Evolutionary conservation across 2,329 filamentous ascomycete species (phyloP).

Genomic region (Xylariaceae sp.): DNA sequence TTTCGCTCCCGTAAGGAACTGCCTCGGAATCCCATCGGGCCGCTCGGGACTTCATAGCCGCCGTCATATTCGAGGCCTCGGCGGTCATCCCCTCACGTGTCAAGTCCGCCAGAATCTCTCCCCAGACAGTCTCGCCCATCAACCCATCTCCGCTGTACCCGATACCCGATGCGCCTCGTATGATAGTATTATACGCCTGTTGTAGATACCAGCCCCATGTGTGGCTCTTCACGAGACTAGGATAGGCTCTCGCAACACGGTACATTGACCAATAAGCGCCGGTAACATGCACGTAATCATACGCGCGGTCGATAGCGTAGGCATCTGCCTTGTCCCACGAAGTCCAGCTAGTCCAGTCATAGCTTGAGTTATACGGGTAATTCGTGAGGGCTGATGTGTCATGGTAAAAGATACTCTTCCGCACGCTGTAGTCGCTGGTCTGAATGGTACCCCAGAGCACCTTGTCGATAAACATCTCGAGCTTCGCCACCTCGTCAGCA

Average conservation of each 20-base stretch:
- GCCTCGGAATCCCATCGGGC: slow-evolving; percentile 46
- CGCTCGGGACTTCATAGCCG: slow-evolving; percentile 47
- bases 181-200: slow-evolving; percentile 50
- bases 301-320: slow-evolving; percentile 47
- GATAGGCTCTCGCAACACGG: slow-evolving; percentile 48
- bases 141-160: slow-evolving; percentile 46
- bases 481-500: slow-evolving; percentile 44
- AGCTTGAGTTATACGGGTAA: slow-evolving; percentile 42
- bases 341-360: slow-evolving; percentile 49
- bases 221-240: slow-evolving; percentile 39
- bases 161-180: slow-evolving; percentile 38
- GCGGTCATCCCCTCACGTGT: slow-evolving; percentile 42
- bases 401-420: slow-evolving; percentile 56
- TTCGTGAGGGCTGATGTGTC: slow-evolving; percentile 41
- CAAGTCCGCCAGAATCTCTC: slow-evolving; percentile 49
- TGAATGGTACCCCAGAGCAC: slow-evolving; percentile 50
- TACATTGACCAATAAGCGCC: slow-evolving; percentile 57
- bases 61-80: slow-evolving; percentile 40
- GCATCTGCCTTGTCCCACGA: slow-evolving; percentile 48
- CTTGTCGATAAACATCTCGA: slow-evolving; percentile 51
- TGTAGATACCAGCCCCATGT: slow-evolving; percentile 53
- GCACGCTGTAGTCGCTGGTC: slow-evolving; percentile 43
- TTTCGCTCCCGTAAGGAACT: slow-evolving; percentile 56
- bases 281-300: slow-evolving; percentile 56
- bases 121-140: slow-evolving; percentile 58